These are phyloP conservation scores for Mycena rosella DNA, from an alignment of 768 basidiomycete genomes.

Conservation along the genomic window DNA sequence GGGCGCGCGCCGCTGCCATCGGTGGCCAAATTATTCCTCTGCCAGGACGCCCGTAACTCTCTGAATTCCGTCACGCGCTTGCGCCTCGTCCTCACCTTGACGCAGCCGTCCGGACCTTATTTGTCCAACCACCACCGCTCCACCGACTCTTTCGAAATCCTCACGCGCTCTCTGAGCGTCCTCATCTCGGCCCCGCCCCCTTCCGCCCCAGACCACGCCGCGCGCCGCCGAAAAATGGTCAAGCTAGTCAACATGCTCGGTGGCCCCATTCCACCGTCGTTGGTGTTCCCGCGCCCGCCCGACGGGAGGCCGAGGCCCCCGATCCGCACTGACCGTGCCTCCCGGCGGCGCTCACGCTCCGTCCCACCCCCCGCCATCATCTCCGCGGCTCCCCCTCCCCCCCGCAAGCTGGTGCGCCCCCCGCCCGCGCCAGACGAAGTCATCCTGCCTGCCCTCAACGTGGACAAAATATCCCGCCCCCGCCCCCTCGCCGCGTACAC, in stretches of 20 bases:
- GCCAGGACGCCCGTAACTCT: constrained; percentile 20
- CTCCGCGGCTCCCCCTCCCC: neutral
- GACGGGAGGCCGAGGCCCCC: constrained; percentile 2
- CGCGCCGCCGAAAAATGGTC: constrained; percentile 26
- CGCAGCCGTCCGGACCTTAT: constrained; percentile 9
- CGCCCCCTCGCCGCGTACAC: constrained; percentile 7
- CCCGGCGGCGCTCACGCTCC: constrained; percentile 34
- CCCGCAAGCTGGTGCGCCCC: constrained; percentile 25
- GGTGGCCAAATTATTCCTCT: constrained; percentile 12
- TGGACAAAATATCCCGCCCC: constrained; percentile 17
- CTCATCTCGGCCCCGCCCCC: constrained; percentile 2
- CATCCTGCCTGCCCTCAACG: constrained; percentile 11
- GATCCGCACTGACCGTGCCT: neutral
- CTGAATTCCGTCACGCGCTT: constrained; percentile 23
- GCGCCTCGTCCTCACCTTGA: constrained; percentile 35
- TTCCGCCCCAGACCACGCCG: constrained; percentile 21
- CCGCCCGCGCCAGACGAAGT: neutral
- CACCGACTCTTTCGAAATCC: constrained; percentile 24
- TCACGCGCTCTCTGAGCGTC: constrained; percentile 11
- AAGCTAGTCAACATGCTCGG: constrained; percentile 33
- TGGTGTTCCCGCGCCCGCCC: constrained; percentile 29
- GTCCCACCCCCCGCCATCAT: constrained; percentile 9
- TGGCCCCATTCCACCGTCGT: constrained; percentile 21
- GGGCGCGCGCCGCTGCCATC: neutral
- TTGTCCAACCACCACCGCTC: neutral